Evolutionary conservation across 2,329 filamentous ascomycete species (phyloP), one percentile per base, ranked within the genome.

Genomic region (Xylaria sp.): DNA sequence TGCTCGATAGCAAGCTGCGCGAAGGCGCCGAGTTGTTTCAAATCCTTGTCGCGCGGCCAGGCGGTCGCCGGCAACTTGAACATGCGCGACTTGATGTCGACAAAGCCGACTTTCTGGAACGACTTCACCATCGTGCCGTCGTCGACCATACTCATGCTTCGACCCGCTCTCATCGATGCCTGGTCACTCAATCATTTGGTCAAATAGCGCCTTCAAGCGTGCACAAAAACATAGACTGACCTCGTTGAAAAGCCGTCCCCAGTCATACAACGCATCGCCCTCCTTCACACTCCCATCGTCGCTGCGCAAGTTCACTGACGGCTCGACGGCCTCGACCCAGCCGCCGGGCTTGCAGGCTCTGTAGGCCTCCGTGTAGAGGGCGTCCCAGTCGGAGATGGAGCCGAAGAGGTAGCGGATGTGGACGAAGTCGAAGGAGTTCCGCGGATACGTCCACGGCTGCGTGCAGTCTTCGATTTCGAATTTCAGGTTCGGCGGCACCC

Each of bases 401-500:
- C 83, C 83, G 2, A 78, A 73, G 64, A 85, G 74, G 65, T 82
- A 75, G 48, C 80, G 78, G 3, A 79, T 78, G 69, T 85, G 83
- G 59, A 87, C 79, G 65, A 80, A 82, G 71, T 86, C 82, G 68
- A 83, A 83, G 10, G 50, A 37, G 34, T 63, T 30, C 1, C 16
- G 60, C 8, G 48, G 18, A 59, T 72, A 82, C 73, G 73, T 83
- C 74, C 74, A 77, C 1, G 72, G 70, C 37, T 71, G 76, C 66
- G 83, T 82, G 52, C 82, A 80, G 65, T 88, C 83, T 68, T 87
- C 84, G 51, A 87, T 79, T 62, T 85, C 78, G 64, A 87, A 88
- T 63, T 82, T 79, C 42, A 86, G 80, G 65, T 87, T 88, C 48
- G 78, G 76, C 2, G 84, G 83, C 2, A 85, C 79, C 70, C 75